Base-by-base conservation (phyloP, 192 early-diverging fungal species). In the Mortierella alpina region DNA sequence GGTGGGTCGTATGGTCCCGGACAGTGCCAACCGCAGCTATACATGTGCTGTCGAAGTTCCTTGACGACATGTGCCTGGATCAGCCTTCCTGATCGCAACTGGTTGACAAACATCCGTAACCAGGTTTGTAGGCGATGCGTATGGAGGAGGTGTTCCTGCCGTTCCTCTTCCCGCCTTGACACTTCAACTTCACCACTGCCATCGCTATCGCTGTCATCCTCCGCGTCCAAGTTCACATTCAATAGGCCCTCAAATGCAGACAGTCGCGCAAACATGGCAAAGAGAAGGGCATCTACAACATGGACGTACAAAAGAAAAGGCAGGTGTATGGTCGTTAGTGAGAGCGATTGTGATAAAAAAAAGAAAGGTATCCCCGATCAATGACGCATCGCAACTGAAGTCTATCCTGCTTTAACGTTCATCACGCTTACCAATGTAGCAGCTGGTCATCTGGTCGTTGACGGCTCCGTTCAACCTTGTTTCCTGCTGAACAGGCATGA, bases 251-350 rank as follows among this genome's bases (percentile, higher is more conserved):
- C 92, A 63, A 87, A 91, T 1, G 88, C 81, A 0, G 82, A 75
- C 56, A 89, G 84, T 2, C 83, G 80, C 4, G 87, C 89, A 82
- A 90, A 93, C 89, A 93, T 88, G 39, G 90, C 90, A 79, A 89
- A 87, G 20, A 93, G 48, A 13, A 93, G 60, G 18, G 87, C 83
- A 59, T 92, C 88, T 73, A 71, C 49, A 10, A 72, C 17, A 6
- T 5, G 80, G 40, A 70, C 22, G 44, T n/a, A 48, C 12, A 47
- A 70, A 5, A 53, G 47, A 54, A 49, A 70, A 17, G 46, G 55
- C 39, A 56, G 20, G 20, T 1, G 20, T 56, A 56, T 10, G 20
- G 20, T 10, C 12, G 55, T 9, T 56, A 12, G 31, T 18, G n/a
- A 45, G 1, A 55, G 51, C 7, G 41, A 23, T 60, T 40, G 59